Evolutionary conservation across 2,329 filamentous ascomycete species (phyloP), one percentile per base, ranked within the genome.

Genomic region (Rhinocladiella similis): DNA sequence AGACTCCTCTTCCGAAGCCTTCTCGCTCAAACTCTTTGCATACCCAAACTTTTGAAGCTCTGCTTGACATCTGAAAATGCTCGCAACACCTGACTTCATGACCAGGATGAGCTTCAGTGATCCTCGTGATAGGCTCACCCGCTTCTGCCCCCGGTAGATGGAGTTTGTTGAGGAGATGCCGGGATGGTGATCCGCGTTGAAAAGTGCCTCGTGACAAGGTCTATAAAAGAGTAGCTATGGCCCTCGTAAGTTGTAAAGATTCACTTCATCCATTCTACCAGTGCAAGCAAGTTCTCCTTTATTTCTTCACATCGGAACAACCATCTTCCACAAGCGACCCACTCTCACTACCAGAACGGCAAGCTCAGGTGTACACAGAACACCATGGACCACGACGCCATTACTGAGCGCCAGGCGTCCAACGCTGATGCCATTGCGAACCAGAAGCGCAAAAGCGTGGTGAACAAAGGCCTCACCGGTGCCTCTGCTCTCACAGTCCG

Each of bases 401-500:
- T 64, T 54, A 56, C 56, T 43, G 59, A 66, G 46, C 59, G 64
- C 50, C 61, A 57, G 52, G 51, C 66, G 41, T 60, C 65, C 51
- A 57, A 57, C 55, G 60, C 64, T 56, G 55, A 65, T 9, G 63
- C 60, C 13, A 56, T 62, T 25, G 47, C 60, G 33, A 63, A 55
- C 51, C 56, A 62, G 20, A 46, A 47, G 25, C 57, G 61, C 47
- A 59, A 50, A 48, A 63, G 56, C 47, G 55, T 65, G 10, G 57
- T 50, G 57, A 66, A 66, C 54, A 61, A 61, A 50, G 64, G 64
- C 19, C 46, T 66, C 54, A 77, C 75, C 3, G 70, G 70, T 16
- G 75, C 74, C 6, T 72, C 73, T 3, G 73, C 72, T 16, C 60
- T 77, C 5, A 77, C 75, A 10, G 60, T 77, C 45, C 67, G 72